Percentiles rank a stretch among this genome's conserved stretches.
Evolutionary conservation across 1,139 yeast species (phyloP).

Genomic region (Wickerhamiella infanticola): DNA sequence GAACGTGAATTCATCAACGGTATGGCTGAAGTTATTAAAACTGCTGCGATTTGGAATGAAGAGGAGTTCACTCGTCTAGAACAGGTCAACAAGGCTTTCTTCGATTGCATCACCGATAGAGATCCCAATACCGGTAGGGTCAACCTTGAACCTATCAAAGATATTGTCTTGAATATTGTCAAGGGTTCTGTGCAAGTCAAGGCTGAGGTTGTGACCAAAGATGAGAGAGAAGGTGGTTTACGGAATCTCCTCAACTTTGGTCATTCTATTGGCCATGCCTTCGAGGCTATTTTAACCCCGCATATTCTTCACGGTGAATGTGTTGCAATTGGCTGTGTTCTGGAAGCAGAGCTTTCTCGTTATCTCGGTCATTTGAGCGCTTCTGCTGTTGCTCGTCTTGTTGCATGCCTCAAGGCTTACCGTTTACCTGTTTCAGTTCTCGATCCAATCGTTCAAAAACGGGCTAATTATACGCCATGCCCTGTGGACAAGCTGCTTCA

Average conservation of each 20-base stretch:
- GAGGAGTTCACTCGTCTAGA: constrained; percentile 75
- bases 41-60: constrained; percentile 97
- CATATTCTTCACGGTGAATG: constrained; percentile 96
- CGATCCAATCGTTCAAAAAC: constrained; percentile 55
- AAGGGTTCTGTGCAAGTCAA: constrained; percentile 77
- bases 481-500: constrained; percentile 56
- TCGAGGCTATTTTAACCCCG: constrained; percentile 91
- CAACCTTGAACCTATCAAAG: constrained; percentile 50
- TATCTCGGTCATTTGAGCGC: constrained; percentile 80
- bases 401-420: constrained; percentile 71
- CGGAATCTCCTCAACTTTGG: constrained; percentile 91
- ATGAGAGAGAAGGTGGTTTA: constrained; percentile 91
- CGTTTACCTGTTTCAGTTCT: constrained; percentile 69
- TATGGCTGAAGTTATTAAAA: constrained; percentile 95
- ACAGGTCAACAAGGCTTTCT: constrained; percentile 49
- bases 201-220: constrained; percentile 85
- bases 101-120: constrained; percentile 41
- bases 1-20: constrained; percentile 93
- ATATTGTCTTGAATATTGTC: constrained; percentile 65
- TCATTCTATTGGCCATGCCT: constrained; percentile 96
- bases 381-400: constrained; percentile 81
- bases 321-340: constrained; percentile 86
- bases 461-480: constrained; percentile 53
- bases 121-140: constrained; percentile 27
- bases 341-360: constrained; percentile 88